These are phyloP conservation scores for Microcyclospora pomicola DNA, from an alignment of 2,329 filamentous ascomycete species.

Conservation along the genomic window DNA sequence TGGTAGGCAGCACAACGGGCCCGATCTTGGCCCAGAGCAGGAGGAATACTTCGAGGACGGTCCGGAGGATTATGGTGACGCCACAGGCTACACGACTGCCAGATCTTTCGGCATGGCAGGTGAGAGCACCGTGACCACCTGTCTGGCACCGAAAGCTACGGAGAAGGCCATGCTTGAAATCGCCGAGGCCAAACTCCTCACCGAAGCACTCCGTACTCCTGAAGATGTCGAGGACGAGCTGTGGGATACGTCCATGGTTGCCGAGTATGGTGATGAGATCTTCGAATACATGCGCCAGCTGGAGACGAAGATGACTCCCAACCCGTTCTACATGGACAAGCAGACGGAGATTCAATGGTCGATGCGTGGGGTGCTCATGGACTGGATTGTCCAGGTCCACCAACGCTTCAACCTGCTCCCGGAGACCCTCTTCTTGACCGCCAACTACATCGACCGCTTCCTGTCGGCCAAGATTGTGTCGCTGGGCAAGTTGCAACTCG, in stretches of 20 bases:
- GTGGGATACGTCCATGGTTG: conserved; percentile 95
- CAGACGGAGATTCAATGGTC: conserved; percentile 98
- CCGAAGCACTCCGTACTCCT: conserved; percentile 49
- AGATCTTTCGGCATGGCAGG: conserved; percentile 59
- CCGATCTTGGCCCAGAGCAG: conserved; percentile 4
- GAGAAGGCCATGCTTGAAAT: conserved; percentile 60
- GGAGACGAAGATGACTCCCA: conserved; percentile 77
- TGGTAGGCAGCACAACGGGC: no score
- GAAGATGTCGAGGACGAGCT: conserved; percentile 79
- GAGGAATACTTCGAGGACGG: conserved; percentile 29
- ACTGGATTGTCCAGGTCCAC: conserved; percentile 96
- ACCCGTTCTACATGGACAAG: conserved; percentile 89
- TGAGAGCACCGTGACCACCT: conserved; percentile 52
- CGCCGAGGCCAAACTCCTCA: conserved; percentile 49
- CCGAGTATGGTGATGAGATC: conserved; percentile 92
- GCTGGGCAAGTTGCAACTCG: conserved; percentile 84
- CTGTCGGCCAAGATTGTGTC: conserved; percentile 90
- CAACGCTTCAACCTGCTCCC: conserved; percentile 79
- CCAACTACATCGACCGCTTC: conserved; percentile 97
- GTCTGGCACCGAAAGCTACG: conserved; percentile 58
- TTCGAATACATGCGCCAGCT: conserved; percentile 82
- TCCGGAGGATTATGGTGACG: conserved; percentile 53
- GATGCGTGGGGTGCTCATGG: conserved; percentile 93
- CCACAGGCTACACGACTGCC: conserved; percentile 60
- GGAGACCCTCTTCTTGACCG: conserved; percentile 85